Base-by-base conservation (phyloP, 305 asterid genomes). In the Rubia peregrina region DNA sequence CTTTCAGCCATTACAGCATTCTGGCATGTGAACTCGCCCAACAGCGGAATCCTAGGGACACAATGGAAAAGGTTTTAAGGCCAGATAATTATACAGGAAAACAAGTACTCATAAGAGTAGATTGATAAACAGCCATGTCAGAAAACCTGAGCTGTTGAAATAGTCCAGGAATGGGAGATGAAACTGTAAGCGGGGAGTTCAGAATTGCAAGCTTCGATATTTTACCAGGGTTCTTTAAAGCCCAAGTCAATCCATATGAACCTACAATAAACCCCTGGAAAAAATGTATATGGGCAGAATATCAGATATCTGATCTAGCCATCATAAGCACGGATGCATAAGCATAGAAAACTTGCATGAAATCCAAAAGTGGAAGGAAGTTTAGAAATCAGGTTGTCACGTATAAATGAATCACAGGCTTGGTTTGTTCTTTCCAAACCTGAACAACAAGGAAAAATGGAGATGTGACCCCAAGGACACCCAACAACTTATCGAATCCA, bases 1-100 rank as follows among this genome's bases (percentile, higher is more conserved):
- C 98, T 91, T 85, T 92, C 97, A 56, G 98, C 97, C 97, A 89
- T 87, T 65, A 90, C 76, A 51, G 97, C 97, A 83, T 90, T 88
- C 83, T 93, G 97, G 91, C 91, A 93, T 73, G 92, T 90, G 68
- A 93, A 90, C 69, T 89, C 98, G 71, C 98, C 98, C 30, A 89
- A 71, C 69, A 93, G 80, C 7, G 98, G 98, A 77, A 93, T 89
- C 90, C 98, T 93, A 53, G 85, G 24, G 59, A 62, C n/a, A 71
- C 26, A 63, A 63, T 36, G 60, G 24, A 61, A 26, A 30, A 5
- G 36, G 42, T 3, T 19, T 5, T 1, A 10, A 73, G 38, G 24
- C 55, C 68, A 56, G 12, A 10, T 48, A 13, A 46, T 19, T 48
- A 26, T 64, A 7, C 42, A 5, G 48, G 16, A 11, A 55, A 49